Percentiles rank a stretch among this genome's conserved stretches.
Evolutionary conservation across 352 stramenopile species (phyloP).

Genomic region (Pythium folliculosum): DNA sequence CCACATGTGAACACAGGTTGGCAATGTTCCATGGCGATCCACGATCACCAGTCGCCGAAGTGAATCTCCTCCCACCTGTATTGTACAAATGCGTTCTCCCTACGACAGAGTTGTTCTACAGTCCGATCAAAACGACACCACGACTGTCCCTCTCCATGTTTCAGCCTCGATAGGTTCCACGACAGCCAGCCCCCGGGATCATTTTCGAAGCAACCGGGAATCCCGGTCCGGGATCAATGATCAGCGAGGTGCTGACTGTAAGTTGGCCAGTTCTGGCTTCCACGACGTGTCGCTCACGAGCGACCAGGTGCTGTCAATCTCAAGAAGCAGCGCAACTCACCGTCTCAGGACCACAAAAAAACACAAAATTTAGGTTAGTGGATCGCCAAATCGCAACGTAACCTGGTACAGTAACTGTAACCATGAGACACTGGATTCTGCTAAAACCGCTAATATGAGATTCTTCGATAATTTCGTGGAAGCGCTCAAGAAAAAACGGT

Average conservation of each 20-base stretch:
- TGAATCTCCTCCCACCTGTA: no score
- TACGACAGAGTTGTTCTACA: no score
- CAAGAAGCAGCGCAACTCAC: constrained; percentile 1
- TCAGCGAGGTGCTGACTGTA: no score
- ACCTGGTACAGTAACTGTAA: constrained; percentile 2
- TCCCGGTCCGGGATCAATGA: no score
- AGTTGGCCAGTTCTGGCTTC: no score
- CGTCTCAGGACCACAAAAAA: constrained; percentile 3
- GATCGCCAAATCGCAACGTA: neutral
- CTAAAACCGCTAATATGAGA: constrained; percentile 10
- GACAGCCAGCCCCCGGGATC: neutral
- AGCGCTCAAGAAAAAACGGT: neutral
- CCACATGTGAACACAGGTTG: no score
- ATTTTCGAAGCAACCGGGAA: neutral
- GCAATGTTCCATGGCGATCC: no score
- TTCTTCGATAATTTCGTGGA: neutral
- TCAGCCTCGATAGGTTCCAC: no score
- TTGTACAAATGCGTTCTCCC: no score
- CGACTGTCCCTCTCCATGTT: neutral
- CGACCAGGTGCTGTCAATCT: neutral
- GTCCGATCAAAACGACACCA: neutral
- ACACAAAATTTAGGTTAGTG: constrained; percentile 2
- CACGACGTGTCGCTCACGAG: neutral
- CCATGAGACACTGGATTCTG: neutral
- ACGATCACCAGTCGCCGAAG: no score